phyloP scores from a whole-genome alignment of 169 alveolate species.

The Eimeria brunetti region DNA sequence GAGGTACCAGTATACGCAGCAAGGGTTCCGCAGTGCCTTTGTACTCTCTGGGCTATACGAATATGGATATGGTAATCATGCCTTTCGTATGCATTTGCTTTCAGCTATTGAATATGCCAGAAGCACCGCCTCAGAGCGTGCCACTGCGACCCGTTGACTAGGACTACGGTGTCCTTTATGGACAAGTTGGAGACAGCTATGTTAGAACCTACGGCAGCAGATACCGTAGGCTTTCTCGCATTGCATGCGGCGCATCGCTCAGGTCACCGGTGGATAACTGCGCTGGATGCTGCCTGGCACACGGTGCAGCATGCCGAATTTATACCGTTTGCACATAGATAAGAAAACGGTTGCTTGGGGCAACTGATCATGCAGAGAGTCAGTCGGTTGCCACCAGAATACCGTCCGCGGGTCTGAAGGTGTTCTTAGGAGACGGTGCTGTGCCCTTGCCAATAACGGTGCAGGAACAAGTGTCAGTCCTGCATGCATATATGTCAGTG shows the following conservation, averaged over 20 bases:
- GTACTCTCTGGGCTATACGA: no score
- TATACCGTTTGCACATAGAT: not conserved
- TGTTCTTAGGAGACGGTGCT: not conserved
- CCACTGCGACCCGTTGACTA: not conserved
- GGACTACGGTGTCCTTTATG: not conserved
- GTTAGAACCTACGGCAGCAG: not conserved
- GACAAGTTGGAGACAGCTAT: not conserved
- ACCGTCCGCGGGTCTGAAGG: not conserved
- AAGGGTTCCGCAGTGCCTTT: no score
- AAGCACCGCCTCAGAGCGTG: not conserved
- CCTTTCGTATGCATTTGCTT: not conserved
- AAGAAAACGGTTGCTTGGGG: not conserved
- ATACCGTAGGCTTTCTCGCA: not conserved
- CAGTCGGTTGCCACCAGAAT: not conserved
- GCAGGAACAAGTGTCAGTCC: not conserved
- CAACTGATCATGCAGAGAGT: not conserved
- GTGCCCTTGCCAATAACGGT: not conserved
- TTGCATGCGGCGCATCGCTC: not conserved
- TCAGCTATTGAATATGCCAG: not conserved
- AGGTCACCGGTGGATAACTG: not conserved
- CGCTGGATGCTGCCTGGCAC: not conserved
- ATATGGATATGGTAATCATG: no score
- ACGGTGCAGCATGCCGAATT: not conserved
- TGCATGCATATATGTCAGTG: no score
- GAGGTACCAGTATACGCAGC: no score